Evolutionary conservation across 768 basidiomycete genomes (phyloP).

Genomic region (Asterophora parasitica): DNA sequence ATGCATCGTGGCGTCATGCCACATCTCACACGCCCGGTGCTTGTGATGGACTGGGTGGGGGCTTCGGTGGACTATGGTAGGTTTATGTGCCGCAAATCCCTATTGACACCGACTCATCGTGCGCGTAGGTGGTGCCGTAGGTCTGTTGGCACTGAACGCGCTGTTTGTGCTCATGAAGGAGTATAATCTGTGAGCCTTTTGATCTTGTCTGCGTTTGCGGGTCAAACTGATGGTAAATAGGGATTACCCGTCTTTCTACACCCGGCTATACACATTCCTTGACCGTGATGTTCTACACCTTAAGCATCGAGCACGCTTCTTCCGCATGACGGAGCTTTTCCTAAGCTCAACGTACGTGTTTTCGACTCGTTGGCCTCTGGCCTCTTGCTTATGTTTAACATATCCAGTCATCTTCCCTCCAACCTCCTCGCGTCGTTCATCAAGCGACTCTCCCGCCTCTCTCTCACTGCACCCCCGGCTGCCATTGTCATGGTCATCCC

Average conservation of each 20-base stretch:
- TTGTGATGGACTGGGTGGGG: conserved; percentile 91
- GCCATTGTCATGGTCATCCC: conserved; percentile 89
- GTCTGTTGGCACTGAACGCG: conserved; percentile 86
- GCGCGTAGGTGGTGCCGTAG: conserved; percentile 68
- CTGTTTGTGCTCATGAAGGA: conserved; percentile 87
- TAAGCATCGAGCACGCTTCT: conserved; percentile 92
- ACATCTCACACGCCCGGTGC: conserved; percentile 68
- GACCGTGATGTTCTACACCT: conserved; percentile 86
- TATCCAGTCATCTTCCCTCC: conserved; percentile 70
- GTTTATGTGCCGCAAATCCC: conserved; percentile 15
- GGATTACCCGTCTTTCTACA: conserved; percentile 95
- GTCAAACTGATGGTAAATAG: conserved; percentile 34
- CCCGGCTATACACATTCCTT: conserved; percentile 83
- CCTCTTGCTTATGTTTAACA: background rate
- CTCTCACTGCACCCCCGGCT: conserved; percentile 82
- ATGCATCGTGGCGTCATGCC: conserved; percentile 85
- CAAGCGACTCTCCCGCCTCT: conserved; percentile 83
- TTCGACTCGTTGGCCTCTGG: background rate
- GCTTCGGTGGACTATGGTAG: conserved; percentile 77
- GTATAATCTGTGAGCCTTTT: conserved; percentile 79
- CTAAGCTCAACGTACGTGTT: conserved; percentile 77
- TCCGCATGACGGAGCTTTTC: conserved; percentile 88
- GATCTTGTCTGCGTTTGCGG: background rate
- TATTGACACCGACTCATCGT: background rate
- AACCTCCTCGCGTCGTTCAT: conserved; percentile 92